Percentiles rank a stretch among this genome's conserved stretches.
phyloP scores from a whole-genome alignment of 768 basidiomycete genomes.

The Coprinellus micaceus region DNA sequence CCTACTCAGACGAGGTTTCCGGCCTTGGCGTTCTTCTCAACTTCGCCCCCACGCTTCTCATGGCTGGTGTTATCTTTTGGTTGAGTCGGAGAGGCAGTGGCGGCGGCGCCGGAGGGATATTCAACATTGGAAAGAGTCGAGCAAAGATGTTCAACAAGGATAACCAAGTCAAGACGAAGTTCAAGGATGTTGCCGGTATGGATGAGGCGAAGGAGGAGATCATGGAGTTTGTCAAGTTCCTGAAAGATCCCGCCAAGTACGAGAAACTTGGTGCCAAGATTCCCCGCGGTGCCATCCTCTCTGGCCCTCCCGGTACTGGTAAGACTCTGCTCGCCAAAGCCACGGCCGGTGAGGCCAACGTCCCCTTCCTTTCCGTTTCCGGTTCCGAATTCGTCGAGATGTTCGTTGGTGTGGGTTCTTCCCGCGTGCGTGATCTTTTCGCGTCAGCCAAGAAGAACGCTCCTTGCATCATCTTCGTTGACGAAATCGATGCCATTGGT shows the following conservation, averaged over 20 bases:
- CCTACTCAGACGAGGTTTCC: slow-evolving; percentile 93
- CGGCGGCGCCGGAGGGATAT: slow-evolving; percentile 73
- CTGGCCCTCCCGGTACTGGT: slow-evolving; percentile 95
- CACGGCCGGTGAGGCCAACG: slow-evolving; percentile 95
- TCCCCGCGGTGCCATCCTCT: slow-evolving; percentile 90
- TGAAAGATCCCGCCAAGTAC: slow-evolving; percentile 93
- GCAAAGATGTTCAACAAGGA: slow-evolving; percentile 98
- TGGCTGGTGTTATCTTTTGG: slow-evolving; percentile 87
- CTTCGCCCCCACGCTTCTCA: slow-evolving; percentile 92
- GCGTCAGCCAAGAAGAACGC: slow-evolving; percentile 97
- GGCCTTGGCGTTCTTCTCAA: slow-evolving; percentile 77
- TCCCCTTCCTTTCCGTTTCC: slow-evolving; percentile 97
- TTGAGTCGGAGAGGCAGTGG: slow-evolving; percentile 71
- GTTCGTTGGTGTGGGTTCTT: slow-evolving; percentile 99
- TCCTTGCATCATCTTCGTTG: slow-evolving; percentile 97
- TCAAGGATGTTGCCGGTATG: slow-evolving; percentile 98
- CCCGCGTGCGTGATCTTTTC: slow-evolving; percentile 95
- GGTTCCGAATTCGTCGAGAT: slow-evolving; percentile 99
- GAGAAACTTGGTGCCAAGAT: slow-evolving; percentile 98
- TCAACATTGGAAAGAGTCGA: slow-evolving; percentile 93
- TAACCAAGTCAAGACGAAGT: slow-evolving; percentile 87
- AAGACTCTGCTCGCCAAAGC: slow-evolving; percentile 98
- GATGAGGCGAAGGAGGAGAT: slow-evolving; percentile 99
- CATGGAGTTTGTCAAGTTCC: slow-evolving; percentile 99
- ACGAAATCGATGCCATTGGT: slow-evolving; percentile 99